Conservation (phyloP, 805 yeast species). For the Kregervanrija pseudodelftensis region DNA sequence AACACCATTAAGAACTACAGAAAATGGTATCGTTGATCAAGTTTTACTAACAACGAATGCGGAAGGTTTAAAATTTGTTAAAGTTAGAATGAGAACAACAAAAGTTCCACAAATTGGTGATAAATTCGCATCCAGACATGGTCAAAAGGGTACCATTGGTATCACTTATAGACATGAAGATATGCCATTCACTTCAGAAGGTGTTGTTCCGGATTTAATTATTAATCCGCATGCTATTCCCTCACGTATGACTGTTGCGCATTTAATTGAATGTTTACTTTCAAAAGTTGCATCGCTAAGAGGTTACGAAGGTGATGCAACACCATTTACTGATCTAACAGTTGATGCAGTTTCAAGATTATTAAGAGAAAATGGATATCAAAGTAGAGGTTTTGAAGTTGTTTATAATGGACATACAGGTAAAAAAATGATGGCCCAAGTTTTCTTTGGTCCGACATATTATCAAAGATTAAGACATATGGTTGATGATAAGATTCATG, state of each 20-base stretch:
- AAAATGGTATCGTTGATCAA: slow-evolving; percentile 97
- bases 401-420: slow-evolving; percentile 99
- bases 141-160: slow-evolving; percentile 99
- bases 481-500: slow-evolving; percentile 99
- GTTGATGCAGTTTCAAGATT: slow-evolving; percentile 94
- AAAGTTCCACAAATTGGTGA: slow-evolving; percentile 99
- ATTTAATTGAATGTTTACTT: slow-evolving; percentile 94
- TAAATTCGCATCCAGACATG: slow-evolving; percentile 98
- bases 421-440: slow-evolving; percentile 94
- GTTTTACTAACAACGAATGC: slow-evolving; percentile 95
- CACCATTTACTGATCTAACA: slow-evolving; percentile 97
- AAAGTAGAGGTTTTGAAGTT: slow-evolving; percentile 96
- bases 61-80: slow-evolving; percentile 95
- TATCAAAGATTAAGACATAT: slow-evolving; percentile 98
- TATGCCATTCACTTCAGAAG: slow-evolving; percentile 96
- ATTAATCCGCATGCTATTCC: slow-evolving; percentile 99
- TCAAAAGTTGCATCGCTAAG: slow-evolving; percentile 91
- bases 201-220: slow-evolving; percentile 93
- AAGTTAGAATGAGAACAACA: slow-evolving; percentile 98
- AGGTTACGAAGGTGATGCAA: slow-evolving; percentile 98
- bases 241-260: slow-evolving; percentile 99
- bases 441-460: slow-evolving; percentile 98
- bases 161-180: slow-evolving; percentile 97
- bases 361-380: slow-evolving; percentile 92
- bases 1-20: slow-evolving; percentile 93